Conservation (phyloP, 495 filamentous ascomycete genomes). For the Penicillium waksmanii region DNA sequence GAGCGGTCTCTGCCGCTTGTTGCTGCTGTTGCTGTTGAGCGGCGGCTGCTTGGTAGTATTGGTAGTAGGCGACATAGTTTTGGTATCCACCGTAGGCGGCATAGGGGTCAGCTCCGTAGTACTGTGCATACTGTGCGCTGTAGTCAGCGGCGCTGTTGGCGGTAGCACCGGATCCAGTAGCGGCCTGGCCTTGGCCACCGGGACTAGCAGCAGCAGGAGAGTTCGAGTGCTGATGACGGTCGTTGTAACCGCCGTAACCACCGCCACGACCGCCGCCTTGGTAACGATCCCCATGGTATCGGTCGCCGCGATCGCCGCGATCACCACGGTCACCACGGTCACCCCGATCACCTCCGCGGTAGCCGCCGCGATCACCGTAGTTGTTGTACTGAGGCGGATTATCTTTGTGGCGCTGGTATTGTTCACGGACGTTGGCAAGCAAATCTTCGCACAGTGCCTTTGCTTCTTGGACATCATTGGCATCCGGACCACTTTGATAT, state of each 20-base stretch:
- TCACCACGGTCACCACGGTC: slow-evolving; percentile 46
- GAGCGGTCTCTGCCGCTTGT: slow-evolving; percentile 42
- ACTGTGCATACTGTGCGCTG: slow-evolving; percentile 82
- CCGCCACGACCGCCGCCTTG: slow-evolving; percentile 34
- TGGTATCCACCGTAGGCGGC: slow-evolving; percentile 89
- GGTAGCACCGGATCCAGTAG: slow-evolving; percentile 29
- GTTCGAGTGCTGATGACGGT: slow-evolving; percentile 30
- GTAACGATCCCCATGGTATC: slow-evolving; percentile 22
- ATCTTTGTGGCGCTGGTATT: slow-evolving; percentile 88
- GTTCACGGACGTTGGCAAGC: slow-evolving; percentile 76
- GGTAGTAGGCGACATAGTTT: slow-evolving; percentile 68
- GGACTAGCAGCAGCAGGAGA: slow-evolving; percentile 46
- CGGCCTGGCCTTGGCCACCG: slow-evolving; percentile 30
- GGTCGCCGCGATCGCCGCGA: slow-evolving; percentile 35
- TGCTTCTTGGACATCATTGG: slow-evolving; percentile 80
- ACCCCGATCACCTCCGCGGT: slow-evolving; percentile 32
- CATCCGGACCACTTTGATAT: slow-evolving; percentile 74
- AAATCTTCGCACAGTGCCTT: slow-evolving; percentile 89
- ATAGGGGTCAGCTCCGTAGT: slow-evolving; percentile 83
- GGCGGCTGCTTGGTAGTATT: slow-evolving; percentile 70
- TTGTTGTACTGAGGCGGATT: slow-evolving; percentile 73
- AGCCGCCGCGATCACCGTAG: slow-evolving; percentile 47
- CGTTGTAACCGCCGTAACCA: slow-evolving; percentile 41
- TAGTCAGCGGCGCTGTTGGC: slow-evolving; percentile 59
- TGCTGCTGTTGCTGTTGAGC: slow-evolving; percentile 53